A percentile compares a stretch with the other conserved stretches of the same genome.
Evolutionary conservation across 148 eudicot genomes (phyloP).

Genomic region (Fagopyrum tataricum): DNA sequence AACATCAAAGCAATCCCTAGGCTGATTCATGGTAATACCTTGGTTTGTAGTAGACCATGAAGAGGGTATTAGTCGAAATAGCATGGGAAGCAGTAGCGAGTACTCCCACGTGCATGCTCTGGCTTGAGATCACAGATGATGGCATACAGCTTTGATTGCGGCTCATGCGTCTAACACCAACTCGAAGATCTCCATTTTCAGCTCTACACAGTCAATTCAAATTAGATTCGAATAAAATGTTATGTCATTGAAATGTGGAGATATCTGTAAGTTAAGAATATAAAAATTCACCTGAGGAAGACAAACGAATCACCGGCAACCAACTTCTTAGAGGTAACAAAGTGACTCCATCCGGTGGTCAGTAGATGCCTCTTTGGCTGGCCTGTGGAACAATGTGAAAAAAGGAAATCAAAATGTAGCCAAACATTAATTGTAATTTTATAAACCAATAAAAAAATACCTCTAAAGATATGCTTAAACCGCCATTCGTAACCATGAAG

Average conservation of each 20-base stretch:
- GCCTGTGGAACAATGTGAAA: constrained; percentile 31
- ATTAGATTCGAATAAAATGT: not conserved
- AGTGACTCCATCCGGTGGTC: constrained; percentile 99
- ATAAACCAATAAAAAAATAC: constrained; percentile 21
- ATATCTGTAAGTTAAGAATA: not conserved
- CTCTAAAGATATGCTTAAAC: constrained; percentile 93
- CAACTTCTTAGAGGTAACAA: constrained; percentile 84
- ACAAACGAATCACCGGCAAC: constrained; percentile 94
- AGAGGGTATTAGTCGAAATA: constrained; percentile 46
- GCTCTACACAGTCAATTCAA: constrained; percentile 40
- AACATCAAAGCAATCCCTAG: no score
- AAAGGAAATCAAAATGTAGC: not conserved
- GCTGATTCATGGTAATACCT: constrained; percentile 30
- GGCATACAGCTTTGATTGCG: constrained; percentile 80
- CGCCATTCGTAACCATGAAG: constrained; percentile 86
- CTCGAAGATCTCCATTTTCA: constrained; percentile 70
- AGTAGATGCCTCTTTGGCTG: constrained; percentile 97
- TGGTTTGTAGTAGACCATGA: constrained; percentile 92
- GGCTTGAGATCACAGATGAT: constrained; percentile 87
- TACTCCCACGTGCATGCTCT: constrained; percentile 96
- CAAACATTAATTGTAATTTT: not conserved
- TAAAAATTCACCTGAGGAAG: constrained; percentile 61
- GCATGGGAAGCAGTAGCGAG: constrained; percentile 99
- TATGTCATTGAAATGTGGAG: not conserved
- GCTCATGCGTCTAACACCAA: constrained; percentile 73